Percentiles rank a stretch among this genome's conserved stretches.
Evolutionary conservation across 2,329 filamentous ascomycete species (phyloP).

Genomic region (Paradendryphiella salina): DNA sequence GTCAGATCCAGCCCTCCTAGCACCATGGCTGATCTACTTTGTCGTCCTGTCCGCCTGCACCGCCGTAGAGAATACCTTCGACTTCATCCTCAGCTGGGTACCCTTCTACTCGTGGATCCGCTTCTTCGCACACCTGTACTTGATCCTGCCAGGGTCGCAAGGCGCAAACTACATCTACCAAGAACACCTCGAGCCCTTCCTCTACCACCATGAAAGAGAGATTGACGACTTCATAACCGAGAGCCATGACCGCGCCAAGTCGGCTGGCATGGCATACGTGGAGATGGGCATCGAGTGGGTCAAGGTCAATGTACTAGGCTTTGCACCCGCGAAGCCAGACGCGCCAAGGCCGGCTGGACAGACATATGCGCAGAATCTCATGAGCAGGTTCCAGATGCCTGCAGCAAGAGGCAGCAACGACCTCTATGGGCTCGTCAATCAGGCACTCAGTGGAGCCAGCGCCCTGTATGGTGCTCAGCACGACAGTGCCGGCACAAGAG

Average conservation of each 20-base stretch:
- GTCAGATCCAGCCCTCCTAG: conserved; percentile 82
- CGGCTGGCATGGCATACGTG: conserved; percentile 68
- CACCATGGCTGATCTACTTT: conserved; percentile 99
- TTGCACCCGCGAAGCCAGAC: conserved; percentile 58
- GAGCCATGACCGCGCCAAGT: conserved; percentile 75
- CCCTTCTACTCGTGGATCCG: conserved; percentile 95
- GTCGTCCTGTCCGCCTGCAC: conserved; percentile 83
- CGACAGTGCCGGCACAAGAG: conserved; percentile 32
- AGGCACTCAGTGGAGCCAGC: conserved; percentile 68
- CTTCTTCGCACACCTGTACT: conserved; percentile 83
- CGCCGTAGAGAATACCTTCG: conserved; percentile 82
- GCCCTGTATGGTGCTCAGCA: conserved; percentile 47
- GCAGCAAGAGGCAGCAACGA: conserved; percentile 67
- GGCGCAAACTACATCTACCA: conserved; percentile 86
- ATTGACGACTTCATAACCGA: conserved; percentile 90
- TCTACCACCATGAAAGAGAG: conserved; percentile 79
- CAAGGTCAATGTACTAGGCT: conserved; percentile 76
- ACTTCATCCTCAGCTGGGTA: conserved; percentile 86
- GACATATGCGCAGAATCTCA: conserved; percentile 76
- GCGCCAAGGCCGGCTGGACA: conserved; percentile 54
- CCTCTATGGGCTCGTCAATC: conserved; percentile 76
- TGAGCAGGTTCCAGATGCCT: conserved; percentile 85
- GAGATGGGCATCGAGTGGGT: conserved; percentile 58
- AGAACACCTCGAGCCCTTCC: conserved; percentile 82
- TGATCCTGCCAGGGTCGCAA: conserved; percentile 96